A percentile compares a stretch with the other conserved stretches of the same genome.
phyloP scores from a whole-genome alignment of 202 grass and related monocot genomes.

The Zizania palustris region DNA sequence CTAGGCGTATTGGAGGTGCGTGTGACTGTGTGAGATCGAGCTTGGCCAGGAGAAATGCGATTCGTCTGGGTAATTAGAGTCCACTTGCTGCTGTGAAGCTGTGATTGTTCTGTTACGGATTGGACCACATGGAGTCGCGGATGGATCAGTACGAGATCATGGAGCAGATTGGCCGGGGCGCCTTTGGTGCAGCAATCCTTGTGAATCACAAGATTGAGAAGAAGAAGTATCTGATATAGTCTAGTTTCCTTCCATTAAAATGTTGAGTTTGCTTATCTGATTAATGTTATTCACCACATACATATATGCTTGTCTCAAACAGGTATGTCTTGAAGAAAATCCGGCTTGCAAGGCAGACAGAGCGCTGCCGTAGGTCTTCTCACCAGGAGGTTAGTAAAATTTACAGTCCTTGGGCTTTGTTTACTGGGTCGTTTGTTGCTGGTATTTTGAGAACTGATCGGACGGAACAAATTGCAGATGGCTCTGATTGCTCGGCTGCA shows the following conservation, averaged over 20 bases:
- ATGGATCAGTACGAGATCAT: slow-evolving; percentile 99
- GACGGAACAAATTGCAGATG: slow-evolving; percentile 60
- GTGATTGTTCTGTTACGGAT: slow-evolving; percentile 24
- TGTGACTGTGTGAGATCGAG: slow-evolving; percentile 28
- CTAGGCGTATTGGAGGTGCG: slow-evolving; percentile 27
- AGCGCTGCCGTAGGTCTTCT: slow-evolving; percentile 81
- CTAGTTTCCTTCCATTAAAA: neutral
- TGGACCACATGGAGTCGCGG: slow-evolving; percentile 74
- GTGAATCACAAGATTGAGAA: slow-evolving; percentile 97
- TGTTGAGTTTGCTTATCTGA: neutral
- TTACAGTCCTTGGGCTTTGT: neutral
- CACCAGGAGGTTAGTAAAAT: slow-evolving; percentile 81
- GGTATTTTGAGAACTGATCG: slow-evolving; percentile 8
- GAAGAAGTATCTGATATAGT: slow-evolving; percentile 63
- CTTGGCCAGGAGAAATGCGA: slow-evolving; percentile 36
- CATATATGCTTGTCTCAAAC: slow-evolving; percentile 36
- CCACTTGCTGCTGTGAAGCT: slow-evolving; percentile 15
- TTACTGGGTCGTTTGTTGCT: slow-evolving; percentile 6
- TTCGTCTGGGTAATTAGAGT: neutral
- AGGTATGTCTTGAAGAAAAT: slow-evolving; percentile 99
- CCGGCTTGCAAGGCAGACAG: slow-evolving; percentile 87
- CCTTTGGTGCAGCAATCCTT: slow-evolving; percentile 92
- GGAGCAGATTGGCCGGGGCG: slow-evolving; percentile 94
- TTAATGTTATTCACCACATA: slow-evolving; percentile 22
- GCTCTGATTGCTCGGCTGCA: slow-evolving; percentile 88